Conservation (phyloP, 192 early-diverging fungal species). For the Rhizophlyctis rosea region DNA sequence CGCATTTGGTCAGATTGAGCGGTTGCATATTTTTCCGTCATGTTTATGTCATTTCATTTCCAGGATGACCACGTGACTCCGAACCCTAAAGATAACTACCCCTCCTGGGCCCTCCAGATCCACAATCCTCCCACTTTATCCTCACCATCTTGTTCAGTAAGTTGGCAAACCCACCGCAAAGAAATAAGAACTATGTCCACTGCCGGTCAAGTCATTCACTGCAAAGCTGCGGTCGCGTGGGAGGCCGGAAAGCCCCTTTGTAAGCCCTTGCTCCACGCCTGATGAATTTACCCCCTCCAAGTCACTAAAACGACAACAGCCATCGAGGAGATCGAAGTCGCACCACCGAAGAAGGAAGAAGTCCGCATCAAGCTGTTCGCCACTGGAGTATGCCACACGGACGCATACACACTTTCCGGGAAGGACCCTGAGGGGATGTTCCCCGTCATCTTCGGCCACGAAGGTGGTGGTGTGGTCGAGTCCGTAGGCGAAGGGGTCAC, state of each 20-base stretch:
- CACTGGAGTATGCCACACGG: slow-evolving; percentile 90
- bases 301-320: too few relatives aligned
- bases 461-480: slow-evolving; percentile 92
- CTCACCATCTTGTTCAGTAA: too few relatives aligned
- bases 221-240: slow-evolving; percentile 95
- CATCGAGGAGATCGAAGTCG: slow-evolving; percentile 93
- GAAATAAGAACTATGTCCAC: too few relatives aligned
- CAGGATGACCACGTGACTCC: too few relatives aligned
- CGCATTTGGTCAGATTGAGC: too few relatives aligned
- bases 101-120: too few relatives aligned
- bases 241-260: slow-evolving; percentile 87
- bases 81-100: too few relatives aligned
- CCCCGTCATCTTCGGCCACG: slow-evolving; percentile 93
- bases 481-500: slow-evolving; percentile 94
- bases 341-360: slow-evolving; percentile 86
- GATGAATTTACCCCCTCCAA: too few relatives aligned
- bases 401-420: slow-evolving; percentile 93
- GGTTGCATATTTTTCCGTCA: too few relatives aligned
- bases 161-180: too few relatives aligned
- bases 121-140: too few relatives aligned
- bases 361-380: slow-evolving; percentile 89
- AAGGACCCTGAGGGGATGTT: slow-evolving; percentile 73
- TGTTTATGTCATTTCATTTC: too few relatives aligned
- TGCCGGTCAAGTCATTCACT: slow-evolving; percentile 39
- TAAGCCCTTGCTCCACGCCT: slow-evolving; percentile 56